Conservation (phyloP, 2,329 filamentous ascomycete genomes). For the Fusarium sp. region DNA sequence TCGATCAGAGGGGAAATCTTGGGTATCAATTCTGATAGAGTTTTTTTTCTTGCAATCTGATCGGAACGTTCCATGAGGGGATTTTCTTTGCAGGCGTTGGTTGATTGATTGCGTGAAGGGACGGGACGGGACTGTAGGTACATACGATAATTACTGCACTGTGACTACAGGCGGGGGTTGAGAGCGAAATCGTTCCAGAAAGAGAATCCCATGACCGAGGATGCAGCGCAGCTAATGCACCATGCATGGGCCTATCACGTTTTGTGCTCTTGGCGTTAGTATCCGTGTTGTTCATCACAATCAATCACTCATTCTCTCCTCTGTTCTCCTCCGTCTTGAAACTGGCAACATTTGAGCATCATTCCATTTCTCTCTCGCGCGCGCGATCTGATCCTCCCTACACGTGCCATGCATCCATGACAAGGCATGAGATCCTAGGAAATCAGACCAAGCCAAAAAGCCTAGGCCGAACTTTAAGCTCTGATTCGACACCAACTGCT, state of each 20-base stretch:
- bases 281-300: not conserved
- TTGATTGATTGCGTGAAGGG: not conserved
- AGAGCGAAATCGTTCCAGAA: constrained; percentile 27
- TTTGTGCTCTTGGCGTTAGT: constrained; percentile 17
- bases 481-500: constrained; percentile 31
- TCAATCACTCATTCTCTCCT: not conserved
- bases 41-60: not conserved
- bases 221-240: constrained; percentile 22
- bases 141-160: not conserved
- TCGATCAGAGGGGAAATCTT: constrained; percentile 22
- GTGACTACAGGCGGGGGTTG: constrained; percentile 1
- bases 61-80: constrained; percentile 6
- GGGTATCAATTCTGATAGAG: constrained; percentile 21
- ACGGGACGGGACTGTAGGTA: not conserved
- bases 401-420: not conserved
- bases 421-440: not conserved
- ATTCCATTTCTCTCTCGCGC: not conserved
- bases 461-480: constrained; percentile 5
- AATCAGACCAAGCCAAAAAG: not conserved
- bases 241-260: constrained; percentile 28
- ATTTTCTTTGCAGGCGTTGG: not conserved
- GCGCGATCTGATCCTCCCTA: not conserved
- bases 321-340: not conserved
- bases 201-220: constrained; percentile 31
- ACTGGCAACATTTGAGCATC: not conserved